Evolutionary conservation across 2,329 filamentous ascomycete genomes (phyloP), one percentile per base, ranked within the genome.

Genomic region (Rutstroemia sp.): DNA sequence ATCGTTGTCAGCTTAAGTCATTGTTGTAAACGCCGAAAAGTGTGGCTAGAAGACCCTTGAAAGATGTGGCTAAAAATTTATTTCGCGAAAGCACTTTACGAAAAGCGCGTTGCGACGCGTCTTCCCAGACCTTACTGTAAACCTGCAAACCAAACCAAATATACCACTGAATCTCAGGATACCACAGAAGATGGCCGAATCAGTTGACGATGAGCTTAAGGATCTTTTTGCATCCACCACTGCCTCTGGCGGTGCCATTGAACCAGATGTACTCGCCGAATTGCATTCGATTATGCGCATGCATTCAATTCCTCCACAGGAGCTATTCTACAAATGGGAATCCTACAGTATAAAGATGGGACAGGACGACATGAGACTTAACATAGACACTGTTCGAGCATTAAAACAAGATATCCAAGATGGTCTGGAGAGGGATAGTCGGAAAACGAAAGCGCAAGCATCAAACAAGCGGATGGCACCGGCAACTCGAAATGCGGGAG

Each of bases 281-380:
- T 77, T 99, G 63, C 81, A 87, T 69, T 95, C 90, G 57, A 95
- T 96, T 69, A 81, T 94, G 74, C 84, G 86, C 54, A 78, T 97
- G 58, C 89, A 96, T 73, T 84, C 83, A 48, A 80, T 97, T 59
- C 82, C 84, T 16, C 79, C 85, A 37, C 86, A 97, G 70, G 94
- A 97, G 69, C 78, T 97, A 25, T 96, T 90, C 73, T 96, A 90
- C 82, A 97, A 97, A 78, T 99, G 94, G 94, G 94, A 99, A 72
- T 92, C 91, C 0, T 97, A 96, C 77, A 92, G 88, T 72, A 87
- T 99, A 70, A 95, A 92, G 73, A 91, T 97, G 85, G 89, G 92
- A 23, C 76, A 83, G 48, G 89, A 95, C 56, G 87, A 90, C 57
- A 84, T 85, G 60, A 84, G 79, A 58, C 74, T 89, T 59, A 82